These are phyloP conservation scores for Westerdykella aurantiaca DNA, from an alignment of 2,329 filamentous ascomycete genomes.

Conservation along the genomic window DNA sequence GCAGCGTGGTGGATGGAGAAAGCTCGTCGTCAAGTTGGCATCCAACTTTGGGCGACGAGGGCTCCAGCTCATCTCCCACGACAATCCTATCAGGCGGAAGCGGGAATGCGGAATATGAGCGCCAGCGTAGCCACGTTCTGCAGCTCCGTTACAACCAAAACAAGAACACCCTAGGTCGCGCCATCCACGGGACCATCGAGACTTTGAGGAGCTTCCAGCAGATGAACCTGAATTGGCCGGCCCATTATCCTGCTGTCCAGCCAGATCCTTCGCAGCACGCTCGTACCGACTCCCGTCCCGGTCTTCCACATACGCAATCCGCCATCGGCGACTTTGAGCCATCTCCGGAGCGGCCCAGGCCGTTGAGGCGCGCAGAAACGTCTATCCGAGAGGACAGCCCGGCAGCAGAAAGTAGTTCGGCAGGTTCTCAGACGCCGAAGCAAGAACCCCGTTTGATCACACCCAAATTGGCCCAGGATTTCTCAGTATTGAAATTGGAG, in stretches of 20 bases:
- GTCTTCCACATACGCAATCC: slow-evolving; percentile 59
- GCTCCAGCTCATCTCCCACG: slow-evolving; percentile 53
- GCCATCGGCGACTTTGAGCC: slow-evolving; percentile 48
- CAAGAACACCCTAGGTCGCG: slow-evolving; percentile 75
- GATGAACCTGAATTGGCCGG: slow-evolving; percentile 88
- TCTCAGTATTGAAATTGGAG: slow-evolving; percentile 91
- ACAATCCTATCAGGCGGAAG: slow-evolving; percentile 46
- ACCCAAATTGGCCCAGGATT: slow-evolving; percentile 89
- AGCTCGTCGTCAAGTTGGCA: slow-evolving; percentile 51
- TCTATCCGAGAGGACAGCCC: slow-evolving; percentile 55
- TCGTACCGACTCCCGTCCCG: slow-evolving; percentile 53
- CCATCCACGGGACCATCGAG: slow-evolving; percentile 82
- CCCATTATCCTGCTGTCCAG: slow-evolving; percentile 85
- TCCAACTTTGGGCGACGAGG: slow-evolving; percentile 52
- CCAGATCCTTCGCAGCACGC: slow-evolving; percentile 37
- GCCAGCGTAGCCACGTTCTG: slow-evolving; percentile 71
- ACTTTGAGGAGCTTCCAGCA: slow-evolving; percentile 76
- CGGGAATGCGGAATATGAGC: slow-evolving; percentile 55
- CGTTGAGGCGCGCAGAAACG: slow-evolving; percentile 66
- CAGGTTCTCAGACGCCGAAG: slow-evolving; percentile 55
- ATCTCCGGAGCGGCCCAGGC: slow-evolving; percentile 43
- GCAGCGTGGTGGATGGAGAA: slow-evolving; percentile 63
- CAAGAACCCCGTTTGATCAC: slow-evolving; percentile 79
- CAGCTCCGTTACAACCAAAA: slow-evolving; percentile 96
- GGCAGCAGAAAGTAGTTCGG: slow-evolving; percentile 66